Base-by-base conservation (phyloP, 768 basidiomycete genomes). In the Lactarius sanguifluus region DNA sequence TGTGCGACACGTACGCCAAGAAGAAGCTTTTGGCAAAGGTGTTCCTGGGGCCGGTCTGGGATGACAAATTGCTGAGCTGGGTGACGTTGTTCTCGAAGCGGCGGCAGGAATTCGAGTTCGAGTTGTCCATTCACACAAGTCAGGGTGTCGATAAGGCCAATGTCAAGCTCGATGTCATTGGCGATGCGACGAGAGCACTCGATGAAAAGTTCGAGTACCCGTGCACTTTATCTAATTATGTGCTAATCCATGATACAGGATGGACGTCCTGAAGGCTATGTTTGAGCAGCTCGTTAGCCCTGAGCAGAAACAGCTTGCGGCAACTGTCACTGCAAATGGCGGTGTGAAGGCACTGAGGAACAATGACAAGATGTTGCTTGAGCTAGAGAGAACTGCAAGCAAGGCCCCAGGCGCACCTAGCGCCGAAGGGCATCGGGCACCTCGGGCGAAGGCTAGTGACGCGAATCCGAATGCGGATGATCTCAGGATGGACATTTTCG, bases 1-100 rank as follows among this genome's bases (percentile, higher is more conserved):
- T 71, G 2, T 78, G 77, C 64, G 76, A 77, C 56, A 70, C 75
- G 2, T 78, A 77, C 57, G 59, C 65, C 3, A 76, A 75, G 72
- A 77, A 75, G 69, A 66, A 59, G 20, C 68, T 72, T 7, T 62
- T 77, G 36, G 71, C 72, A 28, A 73, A 74, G 67, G 72, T 78
- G 5, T 52, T 77, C 36, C 67, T 72, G n/a, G 69, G 75, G 3
- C 64, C 72, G 3, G n/a, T 70, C 28, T 77, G 77, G 77, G 74
- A 77, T 43, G 58, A 47, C 15, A 71, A 60, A 34, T 69, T 78
- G 20, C 60, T 72, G 23, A 59, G 52, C 1, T 78, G 72, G 55
- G 62, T 73, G 32, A 36, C 60, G 10, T 43, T 69, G 0, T 78
- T 78, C 65, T 60, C 57, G 2, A 62, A 66, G 12, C 71, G 75